These are phyloP conservation scores for Helminthosporium solani DNA, from an alignment of 2,329 filamentous ascomycete genomes.

Conservation along the genomic window DNA sequence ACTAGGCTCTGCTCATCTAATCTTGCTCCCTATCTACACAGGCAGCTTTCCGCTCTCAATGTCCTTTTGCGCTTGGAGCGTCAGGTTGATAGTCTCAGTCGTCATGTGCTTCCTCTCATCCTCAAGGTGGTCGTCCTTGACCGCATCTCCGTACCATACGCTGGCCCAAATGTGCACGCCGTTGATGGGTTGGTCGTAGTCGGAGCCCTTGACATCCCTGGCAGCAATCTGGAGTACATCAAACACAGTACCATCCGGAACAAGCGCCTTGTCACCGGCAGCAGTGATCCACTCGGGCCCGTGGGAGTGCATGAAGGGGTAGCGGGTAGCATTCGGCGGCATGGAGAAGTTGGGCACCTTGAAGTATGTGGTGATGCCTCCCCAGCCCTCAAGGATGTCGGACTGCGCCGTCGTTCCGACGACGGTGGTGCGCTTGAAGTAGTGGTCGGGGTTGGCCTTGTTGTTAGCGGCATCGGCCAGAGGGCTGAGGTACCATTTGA, in stretches of 20 bases:
- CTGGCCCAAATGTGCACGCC: slow-evolving; percentile 3
- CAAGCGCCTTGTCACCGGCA: slow-evolving; percentile 6
- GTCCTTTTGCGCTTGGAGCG: slow-evolving; percentile 4
- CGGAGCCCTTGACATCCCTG: slow-evolving; percentile 3
- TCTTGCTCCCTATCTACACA: neutral
- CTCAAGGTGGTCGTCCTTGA: slow-evolving; percentile 8
- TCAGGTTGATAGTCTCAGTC: slow-evolving; percentile 7
- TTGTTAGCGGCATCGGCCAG: slow-evolving; percentile 5
- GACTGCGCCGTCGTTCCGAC: neutral
- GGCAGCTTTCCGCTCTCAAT: slow-evolving; percentile 1
- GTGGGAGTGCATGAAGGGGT: slow-evolving; percentile 4
- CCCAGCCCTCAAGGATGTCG: slow-evolving; percentile 11
- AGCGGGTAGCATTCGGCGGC: neutral
- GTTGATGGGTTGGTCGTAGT: slow-evolving; percentile 1
- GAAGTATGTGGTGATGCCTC: slow-evolving; percentile 8
- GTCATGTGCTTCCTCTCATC: slow-evolving; percentile 7
- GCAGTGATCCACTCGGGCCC: slow-evolving; percentile 1
- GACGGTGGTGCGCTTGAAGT: slow-evolving; percentile 5
- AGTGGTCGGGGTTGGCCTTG: slow-evolving; percentile 8
- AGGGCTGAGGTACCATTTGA: slow-evolving; percentile 2
- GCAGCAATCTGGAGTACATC: slow-evolving; percentile 8
- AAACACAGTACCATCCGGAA: slow-evolving; percentile 5
- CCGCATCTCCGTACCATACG: slow-evolving; percentile 10
- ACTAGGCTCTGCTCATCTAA: too few species aligned
- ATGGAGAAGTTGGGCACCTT: slow-evolving; percentile 3